Conservation (phyloP, 192 early-diverging fungal species). For the Coemansia erecta region DNA sequence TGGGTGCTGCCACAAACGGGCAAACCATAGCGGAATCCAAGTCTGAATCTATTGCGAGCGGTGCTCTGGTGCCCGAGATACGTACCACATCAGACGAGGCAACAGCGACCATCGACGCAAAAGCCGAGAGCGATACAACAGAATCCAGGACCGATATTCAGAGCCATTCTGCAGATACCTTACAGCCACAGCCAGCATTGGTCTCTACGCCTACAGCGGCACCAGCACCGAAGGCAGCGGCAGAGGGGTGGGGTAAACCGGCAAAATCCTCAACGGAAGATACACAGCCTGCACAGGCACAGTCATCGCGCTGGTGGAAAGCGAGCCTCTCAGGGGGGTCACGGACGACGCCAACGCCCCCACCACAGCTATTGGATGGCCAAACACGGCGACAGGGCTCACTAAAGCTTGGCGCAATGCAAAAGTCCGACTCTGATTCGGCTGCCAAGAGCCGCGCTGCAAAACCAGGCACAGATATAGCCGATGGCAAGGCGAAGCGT, state of each 20-base stretch:
- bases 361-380: background rate
- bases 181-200: background rate
- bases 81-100: no score
- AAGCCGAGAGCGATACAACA: no score
- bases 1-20: no score
- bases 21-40: no score
- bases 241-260: constrained; percentile 7
- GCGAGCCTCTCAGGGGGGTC: constrained; percentile 23
- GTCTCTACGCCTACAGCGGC: background rate
- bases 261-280: constrained; percentile 8
- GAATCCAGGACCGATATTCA: no score
- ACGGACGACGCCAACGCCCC: background rate
- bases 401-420: background rate
- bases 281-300: background rate
- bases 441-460: background rate
- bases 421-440: background rate
- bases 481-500: background rate
- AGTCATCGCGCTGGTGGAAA: constrained; percentile 44
- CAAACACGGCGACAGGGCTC: background rate
- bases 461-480: background rate
- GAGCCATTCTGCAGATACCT: constrained; percentile 5
- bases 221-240: background rate
- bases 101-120: no score
- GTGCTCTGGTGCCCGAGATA: no score
- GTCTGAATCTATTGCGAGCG: no score